These are phyloP conservation scores for Trichoderma brevicompactum DNA, from an alignment of 2,329 filamentous ascomycete genomes.

Conservation along the genomic window DNA sequence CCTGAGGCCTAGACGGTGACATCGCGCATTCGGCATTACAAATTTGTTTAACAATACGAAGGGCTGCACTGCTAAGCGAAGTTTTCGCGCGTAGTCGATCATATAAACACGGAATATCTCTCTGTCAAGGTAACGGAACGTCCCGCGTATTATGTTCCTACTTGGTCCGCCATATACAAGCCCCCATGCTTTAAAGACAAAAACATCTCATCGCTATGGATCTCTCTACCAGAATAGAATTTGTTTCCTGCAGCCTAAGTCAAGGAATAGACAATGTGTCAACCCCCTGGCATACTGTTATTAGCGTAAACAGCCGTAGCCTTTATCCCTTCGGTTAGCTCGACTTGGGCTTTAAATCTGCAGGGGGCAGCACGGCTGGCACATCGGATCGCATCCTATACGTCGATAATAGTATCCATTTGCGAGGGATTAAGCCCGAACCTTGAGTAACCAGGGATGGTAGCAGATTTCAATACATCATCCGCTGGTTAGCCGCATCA, in stretches of 20 bases:
- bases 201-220: too few species aligned
- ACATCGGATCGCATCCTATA: constrained; percentile 18
- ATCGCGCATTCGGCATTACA: constrained; percentile 1
- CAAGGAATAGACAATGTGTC: neutral
- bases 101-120: neutral
- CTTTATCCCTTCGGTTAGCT: neutral
- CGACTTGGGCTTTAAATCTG: constrained; percentile 7
- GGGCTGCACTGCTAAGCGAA: neutral
- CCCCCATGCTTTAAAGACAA: neutral
- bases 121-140: neutral
- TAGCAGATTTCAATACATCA: neutral
- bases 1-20: neutral
- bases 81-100: too few species aligned
- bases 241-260: neutral
- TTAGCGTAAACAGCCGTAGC: neutral
- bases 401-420: neutral
- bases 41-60: constrained; percentile 20
- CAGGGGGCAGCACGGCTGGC: constrained; percentile 6
- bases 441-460: neutral
- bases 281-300: neutral
- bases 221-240: neutral
- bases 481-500: constrained; percentile 8
- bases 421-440: constrained; percentile 5
- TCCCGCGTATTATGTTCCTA: neutral
- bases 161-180: neutral